Evolutionary conservation across 2,329 filamentous ascomycete species (phyloP).

Genomic region (Stachybotrys chartarum): DNA sequence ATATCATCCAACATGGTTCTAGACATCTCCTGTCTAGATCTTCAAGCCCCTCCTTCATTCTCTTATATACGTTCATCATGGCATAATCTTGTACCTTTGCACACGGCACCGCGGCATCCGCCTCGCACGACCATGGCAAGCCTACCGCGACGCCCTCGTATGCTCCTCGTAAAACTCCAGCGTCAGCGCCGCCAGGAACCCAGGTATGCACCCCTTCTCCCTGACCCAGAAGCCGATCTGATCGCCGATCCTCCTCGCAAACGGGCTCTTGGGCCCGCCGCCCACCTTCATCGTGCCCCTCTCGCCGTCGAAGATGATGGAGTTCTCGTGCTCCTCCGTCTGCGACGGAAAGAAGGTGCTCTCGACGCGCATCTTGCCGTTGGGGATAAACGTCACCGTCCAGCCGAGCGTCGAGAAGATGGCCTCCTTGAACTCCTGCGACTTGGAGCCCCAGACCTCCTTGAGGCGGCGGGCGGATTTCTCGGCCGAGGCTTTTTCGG

Average conservation of each 20-base stretch:
- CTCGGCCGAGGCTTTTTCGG: constrained; percentile 64
- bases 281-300: constrained; percentile 97
- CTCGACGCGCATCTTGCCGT: constrained; percentile 89
- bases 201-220: constrained; percentile 87
- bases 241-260: constrained; percentile 76
- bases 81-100: too few relatives aligned
- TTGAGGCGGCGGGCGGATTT: constrained; percentile 83
- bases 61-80: too few relatives aligned
- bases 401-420: constrained; percentile 89
- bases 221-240: constrained; percentile 95
- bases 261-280: constrained; percentile 78
- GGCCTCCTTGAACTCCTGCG: constrained; percentile 89
- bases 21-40: background rate
- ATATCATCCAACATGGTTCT: background rate
- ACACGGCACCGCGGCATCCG: too few relatives aligned
- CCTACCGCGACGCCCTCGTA: constrained; percentile 9
- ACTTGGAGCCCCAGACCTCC: constrained; percentile 87
- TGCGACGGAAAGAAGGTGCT: constrained; percentile 70
- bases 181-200: constrained; percentile 84
- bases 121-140: too few relatives aligned
- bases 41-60: background rate
- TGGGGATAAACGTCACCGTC: constrained; percentile 94
- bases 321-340: constrained; percentile 64
- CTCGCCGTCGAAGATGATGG: constrained; percentile 83
- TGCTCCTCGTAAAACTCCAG: constrained; percentile 85